Percentiles rank a stretch among this genome's conserved stretches.
Evolutionary conservation across 1,284 basidiomycete genomes (phyloP).

Genomic region (Marasmius fiardii): DNA sequence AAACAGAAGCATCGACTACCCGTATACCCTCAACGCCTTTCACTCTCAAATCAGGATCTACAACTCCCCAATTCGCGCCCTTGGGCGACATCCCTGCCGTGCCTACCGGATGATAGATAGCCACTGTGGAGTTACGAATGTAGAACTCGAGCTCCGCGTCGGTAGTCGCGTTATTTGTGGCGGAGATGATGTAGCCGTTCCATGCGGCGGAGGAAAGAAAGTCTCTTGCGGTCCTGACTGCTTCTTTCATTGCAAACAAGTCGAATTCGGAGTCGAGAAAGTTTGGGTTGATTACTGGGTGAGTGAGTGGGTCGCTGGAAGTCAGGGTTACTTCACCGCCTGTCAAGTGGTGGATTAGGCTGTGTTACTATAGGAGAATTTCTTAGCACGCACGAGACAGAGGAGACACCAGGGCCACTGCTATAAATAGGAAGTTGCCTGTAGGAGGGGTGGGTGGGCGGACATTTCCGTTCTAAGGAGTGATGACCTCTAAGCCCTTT

Average conservation of each 20-base stretch:
- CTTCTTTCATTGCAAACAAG: conserved; percentile 14
- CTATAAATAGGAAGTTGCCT: conserved; percentile 11
- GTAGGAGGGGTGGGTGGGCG: conserved; percentile 6
- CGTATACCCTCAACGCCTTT: conserved; percentile 17
- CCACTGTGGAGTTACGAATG: conserved; percentile 10
- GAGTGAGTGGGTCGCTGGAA: conserved; percentile 23
- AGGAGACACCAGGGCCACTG: conserved; percentile 12
- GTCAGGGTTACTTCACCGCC: conserved; percentile 12
- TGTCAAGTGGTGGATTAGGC: background rate
- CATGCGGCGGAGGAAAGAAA: conserved; percentile 17
- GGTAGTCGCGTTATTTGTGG: conserved; percentile 4
- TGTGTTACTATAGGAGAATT: background rate
- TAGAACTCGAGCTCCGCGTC: conserved; percentile 14
- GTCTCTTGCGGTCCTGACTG: conserved; percentile 12
- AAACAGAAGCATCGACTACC: conserved; percentile 19
- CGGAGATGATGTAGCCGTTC: conserved; percentile 15
- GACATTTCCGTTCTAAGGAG: conserved; percentile 5
- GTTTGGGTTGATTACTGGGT: conserved; percentile 28
- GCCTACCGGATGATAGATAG: conserved; percentile 14
- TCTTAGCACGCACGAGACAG: conserved; percentile 11
- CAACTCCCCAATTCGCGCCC: conserved; percentile 14
- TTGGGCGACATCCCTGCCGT: conserved; percentile 15
- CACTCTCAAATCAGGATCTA: conserved; percentile 18
- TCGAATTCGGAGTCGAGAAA: conserved; percentile 21
- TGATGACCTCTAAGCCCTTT: background rate